Evolutionary conservation across 179 eudicot species (phyloP), one percentile per base, ranked within the genome.

Genomic region (Beta lomatogona): DNA sequence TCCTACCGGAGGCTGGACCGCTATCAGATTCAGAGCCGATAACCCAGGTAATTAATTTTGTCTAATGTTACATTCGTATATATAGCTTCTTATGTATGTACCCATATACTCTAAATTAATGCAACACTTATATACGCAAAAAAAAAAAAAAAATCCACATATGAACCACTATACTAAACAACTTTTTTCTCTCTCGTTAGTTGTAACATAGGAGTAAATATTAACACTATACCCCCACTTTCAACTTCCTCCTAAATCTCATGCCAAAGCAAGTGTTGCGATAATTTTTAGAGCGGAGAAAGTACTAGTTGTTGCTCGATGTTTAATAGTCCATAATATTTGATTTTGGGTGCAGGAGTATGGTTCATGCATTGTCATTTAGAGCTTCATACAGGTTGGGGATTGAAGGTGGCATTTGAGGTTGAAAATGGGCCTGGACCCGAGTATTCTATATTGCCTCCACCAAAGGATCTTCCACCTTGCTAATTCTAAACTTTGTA

Each of bases 341-440:
- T 55, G 36, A 15, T 70, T 16, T 68, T 69, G 57, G 69, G 9
- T 76, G 75, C 67, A 87, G 87, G 93, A 0, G 92, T 91, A 44
- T 91, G 93, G 92, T 91, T 91, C 69, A 76, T 91, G 76, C 91
- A 91, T 71, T 91, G 93, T 86, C 92, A 91, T 71, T 76, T 89
- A 89, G 93, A 91, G 88, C 85, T 89, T 14, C 92, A 89, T 65
- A 91, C 90, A 0, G 83, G 88, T 0, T 88, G 90, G 93, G 93
- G 89, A 77, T 77, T 90, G 73, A 90, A 89, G 75, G 89, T 82
- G 0, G 89, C 89, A 4, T 84, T 88, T 73, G 78, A 86, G 61
- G 91, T 89, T 13, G 91, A 91, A 85, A 80, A 91, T 82, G 93
- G 93, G 52, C 86, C 88, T 8, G 82, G 82, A 41, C 75, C 83